Evolutionary conservation across 345 rosid species (phyloP), one percentile per base, ranked within the genome.

Genomic region (Abelmoschus esculentus): DNA sequence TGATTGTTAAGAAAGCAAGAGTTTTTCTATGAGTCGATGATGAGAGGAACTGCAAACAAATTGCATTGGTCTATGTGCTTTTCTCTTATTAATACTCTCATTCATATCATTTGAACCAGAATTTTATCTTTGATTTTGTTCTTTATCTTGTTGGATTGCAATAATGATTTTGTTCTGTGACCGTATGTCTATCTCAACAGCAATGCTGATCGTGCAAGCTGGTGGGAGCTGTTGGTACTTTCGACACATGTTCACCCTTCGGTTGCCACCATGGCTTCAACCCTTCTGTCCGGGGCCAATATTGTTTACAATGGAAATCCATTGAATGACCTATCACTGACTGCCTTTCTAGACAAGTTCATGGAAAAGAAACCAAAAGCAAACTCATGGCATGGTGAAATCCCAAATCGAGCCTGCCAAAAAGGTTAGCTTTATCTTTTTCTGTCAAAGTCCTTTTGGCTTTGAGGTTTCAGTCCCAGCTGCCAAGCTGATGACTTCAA

Each of bases 341-440:
- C 26, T 22, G 26, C 26, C 26, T 90, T 91, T 79, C 83, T 95
- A 19, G 97, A 91, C 81, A 95, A 95, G 81, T 91, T 95, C 72
- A 95, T 91, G 99, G 99, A 91, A 81, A 95, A 95, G 87, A 95
- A 95, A 79, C 83, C 97, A 0, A 95, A 90, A 84, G 78, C 84
- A 75, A 83, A 72, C 75, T 61, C 81, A 22, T 95, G 99, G 99
- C 97, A 91, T 70, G 99, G 99, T 79, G 95, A 91, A 91, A 22
- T 95, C 99, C 53, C 93, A 90, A 79, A 95, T 95, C 22, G 99
- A 91, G 85, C 97, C 97, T 47, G 86, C 96, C 74, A 91, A 88
- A 80, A 89, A 91, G 96, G 98, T 89, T 52, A 55, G 80, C 52
- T 44, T 67, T 31, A 62, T 70, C 10, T 68, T 17, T 70, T 19